Conservation (phyloP, 805 yeast genomes). For the Pichia phayaonensis region DNA sequence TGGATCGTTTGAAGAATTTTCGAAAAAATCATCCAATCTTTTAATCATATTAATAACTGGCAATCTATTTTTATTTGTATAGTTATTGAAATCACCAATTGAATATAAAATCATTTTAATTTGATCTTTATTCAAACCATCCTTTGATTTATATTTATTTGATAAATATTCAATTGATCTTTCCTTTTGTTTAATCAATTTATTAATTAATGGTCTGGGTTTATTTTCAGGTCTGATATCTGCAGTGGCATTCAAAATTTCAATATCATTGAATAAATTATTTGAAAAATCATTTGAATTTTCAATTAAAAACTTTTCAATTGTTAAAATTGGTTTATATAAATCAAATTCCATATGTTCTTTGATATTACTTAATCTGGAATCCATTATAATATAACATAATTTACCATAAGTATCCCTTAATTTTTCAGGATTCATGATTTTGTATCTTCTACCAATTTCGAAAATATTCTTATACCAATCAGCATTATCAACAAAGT, state of each 20-base stretch:
- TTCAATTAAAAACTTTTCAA: conserved; percentile 23
- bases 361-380: conserved; percentile 61
- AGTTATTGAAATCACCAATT: conserved; percentile 71
- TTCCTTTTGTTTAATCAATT: conserved; percentile 60
- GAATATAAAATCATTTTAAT: conserved; percentile 69
- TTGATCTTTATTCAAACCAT: conserved; percentile 47
- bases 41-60: conserved; percentile 60
- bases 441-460: conserved; percentile 72
- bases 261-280: conserved; percentile 47
- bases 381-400: conserved; percentile 82
- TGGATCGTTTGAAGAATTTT: conserved; percentile 20
- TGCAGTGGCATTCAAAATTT: conserved; percentile 55
- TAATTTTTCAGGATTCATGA: conserved; percentile 80
- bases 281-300: conserved; percentile 28
- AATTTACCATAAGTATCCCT: conserved; percentile 72
- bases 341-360: conserved; percentile 70
- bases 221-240: conserved; percentile 58
- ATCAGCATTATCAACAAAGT: conserved; percentile 59
- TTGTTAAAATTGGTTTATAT: conserved; percentile 64
- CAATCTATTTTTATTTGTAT: conserved; percentile 56
- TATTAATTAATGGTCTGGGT: conserved; percentile 44
- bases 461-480: conserved; percentile 71
- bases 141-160: conserved; percentile 34
- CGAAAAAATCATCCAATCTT: conserved; percentile 41
- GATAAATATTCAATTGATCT: conserved; percentile 57